Conservation (phyloP, 2,329 filamentous ascomycete genomes). For the Neonectria neomacrospora region DNA sequence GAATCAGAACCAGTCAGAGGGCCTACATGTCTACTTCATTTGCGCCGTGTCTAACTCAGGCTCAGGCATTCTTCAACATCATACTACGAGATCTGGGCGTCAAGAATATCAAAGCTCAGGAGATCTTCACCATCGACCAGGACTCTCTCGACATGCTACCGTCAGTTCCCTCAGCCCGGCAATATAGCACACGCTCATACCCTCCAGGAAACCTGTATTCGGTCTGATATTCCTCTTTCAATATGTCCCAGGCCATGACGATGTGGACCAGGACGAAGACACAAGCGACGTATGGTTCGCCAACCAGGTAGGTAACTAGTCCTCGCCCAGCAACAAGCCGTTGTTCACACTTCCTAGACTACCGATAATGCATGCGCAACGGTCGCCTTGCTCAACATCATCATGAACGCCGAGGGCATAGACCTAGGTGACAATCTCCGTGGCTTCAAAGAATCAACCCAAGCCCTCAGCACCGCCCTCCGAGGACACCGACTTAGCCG, state of each 20-base stretch:
- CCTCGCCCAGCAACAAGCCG: neutral
- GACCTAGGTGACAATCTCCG: constrained; percentile 76
- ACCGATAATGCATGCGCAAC: constrained; percentile 89
- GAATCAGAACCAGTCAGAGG: constrained; percentile 84
- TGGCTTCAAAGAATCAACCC: constrained; percentile 79
- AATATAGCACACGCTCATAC: constrained; percentile 21
- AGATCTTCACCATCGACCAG: constrained; percentile 79
- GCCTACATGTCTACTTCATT: neutral
- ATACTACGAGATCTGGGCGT: constrained; percentile 86
- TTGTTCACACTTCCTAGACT: constrained; percentile 62
- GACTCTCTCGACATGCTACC: constrained; percentile 71
- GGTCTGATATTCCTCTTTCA: constrained; percentile 92
- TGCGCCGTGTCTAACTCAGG: constrained; percentile 5
- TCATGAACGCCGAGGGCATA: constrained; percentile 81
- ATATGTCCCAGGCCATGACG: constrained; percentile 66
- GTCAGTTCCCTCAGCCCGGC: constrained; percentile 53
- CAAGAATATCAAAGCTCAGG: constrained; percentile 76
- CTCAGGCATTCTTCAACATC: constrained; percentile 82
- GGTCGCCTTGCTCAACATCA: constrained; percentile 90
- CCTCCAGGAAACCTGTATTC: constrained; percentile 74
- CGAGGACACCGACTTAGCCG: constrained; percentile 80
- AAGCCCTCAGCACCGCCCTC: constrained; percentile 73
- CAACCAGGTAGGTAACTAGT: constrained; percentile 73
- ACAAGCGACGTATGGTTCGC: constrained; percentile 85
- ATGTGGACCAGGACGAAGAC: constrained; percentile 65